A percentile compares a stretch with the other conserved stretches of the same genome.
phyloP scores from a whole-genome alignment of 352 stramenopile genomes.

The Pythium folliculosum region DNA sequence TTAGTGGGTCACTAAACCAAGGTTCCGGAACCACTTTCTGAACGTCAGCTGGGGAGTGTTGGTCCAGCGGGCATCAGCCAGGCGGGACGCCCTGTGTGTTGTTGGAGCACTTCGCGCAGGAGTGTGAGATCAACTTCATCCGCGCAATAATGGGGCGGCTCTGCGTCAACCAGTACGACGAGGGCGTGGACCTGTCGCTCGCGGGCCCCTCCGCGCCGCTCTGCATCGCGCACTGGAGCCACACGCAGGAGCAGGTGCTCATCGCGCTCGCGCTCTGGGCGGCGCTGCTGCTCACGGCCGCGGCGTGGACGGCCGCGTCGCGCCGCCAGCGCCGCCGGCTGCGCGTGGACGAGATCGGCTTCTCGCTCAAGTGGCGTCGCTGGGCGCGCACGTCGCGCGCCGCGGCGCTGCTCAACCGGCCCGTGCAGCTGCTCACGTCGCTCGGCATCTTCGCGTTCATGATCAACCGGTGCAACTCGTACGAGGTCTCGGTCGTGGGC shows the following conservation, averaged over 20 bases:
- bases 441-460: conserved; percentile 71
- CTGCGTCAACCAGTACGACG: conserved; percentile 60
- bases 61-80: neutral
- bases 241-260: conserved; percentile 75
- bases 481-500: conserved; percentile 60
- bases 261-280: conserved; percentile 51
- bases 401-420: conserved; percentile 77
- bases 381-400: conserved; percentile 78
- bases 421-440: conserved; percentile 75
- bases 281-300: conserved; percentile 47
- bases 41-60: neutral
- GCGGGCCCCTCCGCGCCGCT: conserved; percentile 39
- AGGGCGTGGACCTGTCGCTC: conserved; percentile 29
- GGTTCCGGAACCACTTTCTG: neutral
- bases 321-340: conserved; percentile 56
- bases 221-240: conserved; percentile 72
- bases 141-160: conserved; percentile 52
- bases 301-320: conserved; percentile 58
- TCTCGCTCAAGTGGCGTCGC: conserved; percentile 71
- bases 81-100: neutral
- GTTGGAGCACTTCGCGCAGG: too few species aligned
- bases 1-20: conserved; percentile 10
- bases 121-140: neutral
- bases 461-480: conserved; percentile 69
- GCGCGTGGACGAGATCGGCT: conserved; percentile 66